phyloP scores from a whole-genome alignment of 1,284 basidiomycete genomes.

The Ustilago bromivora region DNA sequence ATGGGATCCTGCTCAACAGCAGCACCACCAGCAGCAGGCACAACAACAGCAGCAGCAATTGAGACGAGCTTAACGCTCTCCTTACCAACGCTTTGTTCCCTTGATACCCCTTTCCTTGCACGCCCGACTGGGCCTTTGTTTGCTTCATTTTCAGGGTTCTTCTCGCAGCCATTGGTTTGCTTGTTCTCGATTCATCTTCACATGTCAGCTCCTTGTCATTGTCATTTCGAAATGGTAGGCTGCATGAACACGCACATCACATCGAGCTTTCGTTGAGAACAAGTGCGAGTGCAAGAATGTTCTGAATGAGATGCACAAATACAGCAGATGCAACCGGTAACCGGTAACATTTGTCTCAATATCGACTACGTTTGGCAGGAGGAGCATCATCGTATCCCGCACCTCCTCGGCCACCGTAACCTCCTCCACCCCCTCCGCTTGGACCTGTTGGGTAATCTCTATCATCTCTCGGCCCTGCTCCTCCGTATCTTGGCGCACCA shows the following conservation, averaged over 20 bases:
- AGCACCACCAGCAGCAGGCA: conserved; percentile 20
- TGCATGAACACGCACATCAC: not conserved
- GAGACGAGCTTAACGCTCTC: conserved; percentile 11
- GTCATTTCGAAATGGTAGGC: conserved; percentile 1
- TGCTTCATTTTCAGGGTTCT: not conserved
- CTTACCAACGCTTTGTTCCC: not conserved
- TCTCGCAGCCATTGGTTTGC: not conserved
- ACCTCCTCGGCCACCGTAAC: not conserved
- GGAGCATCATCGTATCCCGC: conserved; percentile 34
- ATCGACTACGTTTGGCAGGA: conserved; percentile 43
- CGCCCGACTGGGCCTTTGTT: not conserved
- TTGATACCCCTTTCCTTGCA: conserved; percentile 4
- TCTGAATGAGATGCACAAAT: conserved; percentile 13
- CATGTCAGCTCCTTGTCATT: not conserved
- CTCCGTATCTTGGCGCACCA: conserved; percentile 10
- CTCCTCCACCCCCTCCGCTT: not conserved
- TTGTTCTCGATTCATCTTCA: not conserved
- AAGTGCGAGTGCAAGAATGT: not conserved
- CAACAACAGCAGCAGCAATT: conserved; percentile 21
- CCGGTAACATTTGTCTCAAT: conserved; percentile 7
- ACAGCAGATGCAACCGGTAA: conserved; percentile 6
- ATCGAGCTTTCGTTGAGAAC: not conserved
- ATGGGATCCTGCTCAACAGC: conserved; percentile 10
- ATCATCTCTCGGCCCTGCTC: conserved; percentile 2
- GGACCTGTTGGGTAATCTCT: conserved; percentile 21